phyloP scores from a whole-genome alignment of 148 eudicot species.

The Vaccinium corymbosum region DNA sequence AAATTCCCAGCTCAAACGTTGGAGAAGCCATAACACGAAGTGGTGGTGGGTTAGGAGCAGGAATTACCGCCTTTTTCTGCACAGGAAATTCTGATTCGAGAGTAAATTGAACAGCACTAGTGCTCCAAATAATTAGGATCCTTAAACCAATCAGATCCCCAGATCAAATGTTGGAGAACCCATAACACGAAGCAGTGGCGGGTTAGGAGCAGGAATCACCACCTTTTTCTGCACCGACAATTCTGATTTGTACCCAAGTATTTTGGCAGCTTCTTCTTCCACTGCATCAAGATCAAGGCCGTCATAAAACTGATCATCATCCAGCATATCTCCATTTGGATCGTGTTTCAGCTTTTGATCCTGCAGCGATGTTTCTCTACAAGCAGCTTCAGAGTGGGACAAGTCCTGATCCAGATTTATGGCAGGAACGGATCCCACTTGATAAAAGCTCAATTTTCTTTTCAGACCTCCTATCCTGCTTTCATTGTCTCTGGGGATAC shows the following conservation, averaged over 20 bases:
- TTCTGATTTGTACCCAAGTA: slow-evolving; percentile 42
- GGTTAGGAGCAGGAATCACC: slow-evolving; percentile 24
- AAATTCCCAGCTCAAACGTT: slow-evolving; percentile 88
- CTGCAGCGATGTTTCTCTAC: slow-evolving; percentile 25
- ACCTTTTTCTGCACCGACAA: slow-evolving; percentile 23
- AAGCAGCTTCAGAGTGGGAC: slow-evolving; percentile 25
- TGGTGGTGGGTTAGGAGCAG: slow-evolving; percentile 27
- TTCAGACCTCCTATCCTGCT: slow-evolving; percentile 28
- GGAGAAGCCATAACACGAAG: slow-evolving; percentile 34
- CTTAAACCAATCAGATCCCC: slow-evolving; percentile 43
- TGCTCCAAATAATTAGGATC: slow-evolving; percentile 1
- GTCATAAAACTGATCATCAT: slow-evolving; percentile 71
- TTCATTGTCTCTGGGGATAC: slow-evolving; percentile 20
- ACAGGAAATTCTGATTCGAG: slow-evolving; percentile 22
- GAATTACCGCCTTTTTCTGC: slow-evolving; percentile 19
- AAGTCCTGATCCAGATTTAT: slow-evolving; percentile 60
- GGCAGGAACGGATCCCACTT: slow-evolving; percentile 34
- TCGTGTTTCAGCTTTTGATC: slow-evolving; percentile 24
- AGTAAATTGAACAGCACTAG: background rate
- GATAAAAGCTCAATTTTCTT: slow-evolving; percentile 45
- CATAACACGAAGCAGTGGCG: slow-evolving; percentile 16
- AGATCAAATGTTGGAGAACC: slow-evolving; percentile 83
- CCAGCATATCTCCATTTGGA: slow-evolving; percentile 29
- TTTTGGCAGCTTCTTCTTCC: slow-evolving; percentile 72
- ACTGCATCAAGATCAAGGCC: slow-evolving; percentile 82